phyloP scores from a whole-genome alignment of 2,329 filamentous ascomycete genomes.

The Aspergillus viridinutans region DNA sequence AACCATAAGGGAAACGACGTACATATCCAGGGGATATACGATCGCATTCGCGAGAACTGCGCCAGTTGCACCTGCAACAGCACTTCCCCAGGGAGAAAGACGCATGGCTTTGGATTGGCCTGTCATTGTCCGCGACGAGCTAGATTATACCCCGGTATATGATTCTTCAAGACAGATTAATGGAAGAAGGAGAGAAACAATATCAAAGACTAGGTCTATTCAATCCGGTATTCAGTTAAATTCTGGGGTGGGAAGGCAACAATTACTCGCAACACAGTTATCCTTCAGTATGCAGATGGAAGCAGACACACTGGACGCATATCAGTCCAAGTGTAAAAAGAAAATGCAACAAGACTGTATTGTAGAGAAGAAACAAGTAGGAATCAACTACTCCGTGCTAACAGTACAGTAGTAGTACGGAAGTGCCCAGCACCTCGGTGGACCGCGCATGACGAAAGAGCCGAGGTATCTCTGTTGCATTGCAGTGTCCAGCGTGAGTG shows the following conservation, averaged over 20 bases:
- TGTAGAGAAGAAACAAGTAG: neutral
- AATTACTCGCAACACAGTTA: neutral
- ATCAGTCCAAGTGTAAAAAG: neutral
- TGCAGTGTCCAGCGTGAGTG: conserved; percentile 13
- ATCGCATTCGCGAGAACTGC: conserved; percentile 92
- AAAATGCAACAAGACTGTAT: neutral
- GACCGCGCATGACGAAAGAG: conserved; percentile 24
- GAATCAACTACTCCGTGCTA: neutral
- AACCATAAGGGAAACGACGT: conserved; percentile 37
- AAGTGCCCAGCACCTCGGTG: conserved; percentile 25
- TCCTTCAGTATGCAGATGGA: neutral
- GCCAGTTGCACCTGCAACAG: conserved; percentile 85
- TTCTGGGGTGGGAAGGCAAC: neutral
- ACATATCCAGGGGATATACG: conserved; percentile 97
- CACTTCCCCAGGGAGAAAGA: conserved; percentile 88
- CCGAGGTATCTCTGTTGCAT: conserved; percentile 21
- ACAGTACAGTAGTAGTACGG: neutral
- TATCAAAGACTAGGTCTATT: neutral
- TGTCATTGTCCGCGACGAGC: conserved; percentile 40
- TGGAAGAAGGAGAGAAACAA: neutral
- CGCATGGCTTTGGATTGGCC: conserved; percentile 60
- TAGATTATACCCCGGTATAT: neutral
- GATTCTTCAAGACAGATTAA: conserved; percentile 1
- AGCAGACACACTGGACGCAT: neutral
- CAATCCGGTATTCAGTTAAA: neutral